phyloP scores from a whole-genome alignment of 805 yeast genomes.

The Metschnikowia vanudenii region DNA sequence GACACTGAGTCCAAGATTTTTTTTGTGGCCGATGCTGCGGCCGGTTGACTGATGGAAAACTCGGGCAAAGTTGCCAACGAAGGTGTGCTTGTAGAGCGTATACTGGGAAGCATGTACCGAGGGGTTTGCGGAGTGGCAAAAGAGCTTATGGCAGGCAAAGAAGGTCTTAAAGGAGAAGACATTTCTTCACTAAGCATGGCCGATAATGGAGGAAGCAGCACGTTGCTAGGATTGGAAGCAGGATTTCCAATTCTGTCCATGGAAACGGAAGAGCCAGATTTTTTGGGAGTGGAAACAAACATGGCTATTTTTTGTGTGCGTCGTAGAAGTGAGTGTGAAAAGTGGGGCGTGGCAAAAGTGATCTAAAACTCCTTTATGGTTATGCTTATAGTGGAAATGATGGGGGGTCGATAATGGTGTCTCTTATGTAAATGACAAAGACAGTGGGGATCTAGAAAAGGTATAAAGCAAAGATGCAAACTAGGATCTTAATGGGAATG shows the following conservation, averaged over 20 bases:
- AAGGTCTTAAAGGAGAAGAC: constrained; percentile 18
- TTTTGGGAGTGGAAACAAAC: constrained; percentile 31
- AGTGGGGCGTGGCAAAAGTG: too few species aligned
- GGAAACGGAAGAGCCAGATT: constrained; percentile 24
- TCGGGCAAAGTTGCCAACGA: constrained; percentile 5
- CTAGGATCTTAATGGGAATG: not conserved
- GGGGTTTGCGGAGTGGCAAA: constrained; percentile 24
- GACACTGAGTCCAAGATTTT: constrained; percentile 1
- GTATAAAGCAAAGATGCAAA: not conserved
- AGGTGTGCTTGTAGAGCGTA: constrained; percentile 9
- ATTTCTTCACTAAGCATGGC: constrained; percentile 26
- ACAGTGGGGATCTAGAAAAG: not conserved
- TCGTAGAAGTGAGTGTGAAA: too few species aligned
- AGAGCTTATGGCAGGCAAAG: constrained; percentile 29
- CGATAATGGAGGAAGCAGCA: constrained; percentile 41
- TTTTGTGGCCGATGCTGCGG: not conserved
- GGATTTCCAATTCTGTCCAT: constrained; percentile 15
- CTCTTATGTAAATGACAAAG: not conserved
- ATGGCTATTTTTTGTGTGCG: not conserved
- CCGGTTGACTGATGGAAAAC: not conserved
- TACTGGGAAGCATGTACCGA: constrained; percentile 9
- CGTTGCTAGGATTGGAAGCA: constrained; percentile 12
- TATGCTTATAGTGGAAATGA: too few species aligned
- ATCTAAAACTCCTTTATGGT: too few species aligned
- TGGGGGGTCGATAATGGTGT: too few species aligned